Evolutionary conservation across 2,329 filamentous ascomycete genomes (phyloP).

Genomic region (Neonectria ditissima): DNA sequence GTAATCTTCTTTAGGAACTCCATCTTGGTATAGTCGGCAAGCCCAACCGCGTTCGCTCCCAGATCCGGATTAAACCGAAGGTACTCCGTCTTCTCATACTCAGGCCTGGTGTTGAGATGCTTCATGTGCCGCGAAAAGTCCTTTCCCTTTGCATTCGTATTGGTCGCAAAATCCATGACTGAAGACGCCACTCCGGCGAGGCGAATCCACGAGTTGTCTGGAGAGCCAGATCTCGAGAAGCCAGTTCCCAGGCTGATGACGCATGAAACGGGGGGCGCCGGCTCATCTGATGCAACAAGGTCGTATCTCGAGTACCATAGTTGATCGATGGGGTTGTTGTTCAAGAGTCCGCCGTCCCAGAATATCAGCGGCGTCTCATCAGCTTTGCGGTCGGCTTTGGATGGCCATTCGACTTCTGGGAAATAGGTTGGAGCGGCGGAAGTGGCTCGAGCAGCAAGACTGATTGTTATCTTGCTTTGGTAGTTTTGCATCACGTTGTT

Average conservation of each 20-base stretch:
- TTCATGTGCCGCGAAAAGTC: conserved; percentile 35
- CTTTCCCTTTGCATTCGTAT: conserved; percentile 37
- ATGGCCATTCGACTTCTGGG: conserved; percentile 27
- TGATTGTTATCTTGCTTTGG: conserved; percentile 33
- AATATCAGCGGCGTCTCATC: conserved; percentile 11
- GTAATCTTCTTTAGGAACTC: neutral
- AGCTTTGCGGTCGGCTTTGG: neutral
- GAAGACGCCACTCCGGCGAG: conserved; percentile 25
- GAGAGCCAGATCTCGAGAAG: conserved; percentile 19
- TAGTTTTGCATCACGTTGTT: conserved; percentile 24
- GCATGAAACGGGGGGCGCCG: conserved; percentile 20
- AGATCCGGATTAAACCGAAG: conserved; percentile 24
- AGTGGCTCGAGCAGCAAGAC: conserved; percentile 33
- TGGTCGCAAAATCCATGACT: conserved; percentile 38
- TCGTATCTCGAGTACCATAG: conserved; percentile 38
- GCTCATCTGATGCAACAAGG: conserved; percentile 17
- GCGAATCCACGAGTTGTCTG: conserved; percentile 27
- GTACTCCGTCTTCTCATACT: conserved; percentile 28
- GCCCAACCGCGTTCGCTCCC: conserved; percentile 23
- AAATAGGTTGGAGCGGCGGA: conserved; percentile 37
- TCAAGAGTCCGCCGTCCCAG: conserved; percentile 36
- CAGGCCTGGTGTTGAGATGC: conserved; percentile 7
- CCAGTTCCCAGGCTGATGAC: conserved; percentile 34
- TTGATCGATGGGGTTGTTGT: conserved; percentile 39
- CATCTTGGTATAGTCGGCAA: conserved; percentile 31